Evolutionary conservation across 2,329 filamentous ascomycete genomes (phyloP).

Genomic region (Clarireedia monteithiana): DNA sequence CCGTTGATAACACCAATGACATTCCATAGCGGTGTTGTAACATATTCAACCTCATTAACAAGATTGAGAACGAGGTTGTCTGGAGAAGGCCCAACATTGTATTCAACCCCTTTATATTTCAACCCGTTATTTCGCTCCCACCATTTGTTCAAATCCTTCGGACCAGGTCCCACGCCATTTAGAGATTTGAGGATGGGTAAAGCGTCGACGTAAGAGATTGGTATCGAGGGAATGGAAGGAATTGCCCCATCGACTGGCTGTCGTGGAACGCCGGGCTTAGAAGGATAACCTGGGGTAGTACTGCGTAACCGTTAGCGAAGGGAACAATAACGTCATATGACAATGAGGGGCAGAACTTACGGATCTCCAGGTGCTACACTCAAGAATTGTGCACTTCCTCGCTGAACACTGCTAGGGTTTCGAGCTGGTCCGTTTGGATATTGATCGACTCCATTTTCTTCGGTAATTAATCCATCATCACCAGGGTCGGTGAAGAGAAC

Average conservation of each 20-base stretch:
- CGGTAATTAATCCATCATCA: slow-evolving; percentile 75
- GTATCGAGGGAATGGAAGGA: slow-evolving; percentile 81
- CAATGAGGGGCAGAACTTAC: slow-evolving; percentile 40
- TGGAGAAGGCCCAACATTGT: slow-evolving; percentile 63
- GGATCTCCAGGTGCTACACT: slow-evolving; percentile 66
- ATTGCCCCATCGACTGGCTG: slow-evolving; percentile 61
- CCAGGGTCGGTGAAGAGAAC: slow-evolving; percentile 85
- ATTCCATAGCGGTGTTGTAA: slow-evolving; percentile 79
- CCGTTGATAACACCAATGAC: slow-evolving; percentile 91
- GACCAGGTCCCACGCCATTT: slow-evolving; percentile 78
- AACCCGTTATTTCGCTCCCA: slow-evolving; percentile 56
- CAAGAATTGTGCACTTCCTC: slow-evolving; percentile 78
- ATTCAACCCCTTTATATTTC: slow-evolving; percentile 57
- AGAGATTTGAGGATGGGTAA: slow-evolving; percentile 82
- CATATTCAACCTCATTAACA: slow-evolving; percentile 72
- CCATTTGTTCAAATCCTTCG: slow-evolving; percentile 63
- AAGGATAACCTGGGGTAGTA: slow-evolving; percentile 89
- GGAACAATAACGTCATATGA: not conserved
- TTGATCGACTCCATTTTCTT: slow-evolving; percentile 66
- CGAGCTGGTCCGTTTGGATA: slow-evolving; percentile 86
- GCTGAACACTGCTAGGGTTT: slow-evolving; percentile 81
- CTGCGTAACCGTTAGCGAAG: slow-evolving; percentile 48
- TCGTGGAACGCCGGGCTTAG: slow-evolving; percentile 79
- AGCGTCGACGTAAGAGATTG: slow-evolving; percentile 82
- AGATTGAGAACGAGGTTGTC: slow-evolving; percentile 63